Base-by-base conservation (phyloP, 2,329 filamentous ascomycete species). In the Epichloe uncinata region DNA sequence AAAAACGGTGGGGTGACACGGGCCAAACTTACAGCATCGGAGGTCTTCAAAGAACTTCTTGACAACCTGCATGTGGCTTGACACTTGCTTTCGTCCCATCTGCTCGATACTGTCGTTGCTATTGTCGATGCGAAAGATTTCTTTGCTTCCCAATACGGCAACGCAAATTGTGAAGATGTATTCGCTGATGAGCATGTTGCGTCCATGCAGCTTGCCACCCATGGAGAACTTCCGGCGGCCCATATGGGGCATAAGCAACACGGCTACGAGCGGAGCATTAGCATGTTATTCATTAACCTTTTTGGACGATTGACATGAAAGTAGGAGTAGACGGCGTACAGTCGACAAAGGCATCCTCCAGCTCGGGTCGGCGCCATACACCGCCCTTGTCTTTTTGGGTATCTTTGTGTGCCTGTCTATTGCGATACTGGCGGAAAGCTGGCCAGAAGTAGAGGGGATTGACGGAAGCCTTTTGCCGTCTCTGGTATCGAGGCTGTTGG, bases 141-240 rank as follows among this genome's bases (percentile, higher is more conserved):
- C 66, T 51, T 69, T 69, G 63, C 65, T 68, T 9, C 66, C 66
- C 3, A 69, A 60, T 8, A 69, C 35, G 3, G 62, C 63, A 48
- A 69, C 58, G 42, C 66, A 69, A 49, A 69, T 64, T 47, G 63
- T 61, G 50, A 69, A 84, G 42, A 85, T 73, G 63, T 84, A 85
- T 63, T 82, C 79, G 58, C 74, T 77, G 58, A 85, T 84, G 50
- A 85, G 71, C 74, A 84, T 82, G 65, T 85, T 85, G 45, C 82
- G 77, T 4, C 82, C 81, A 56, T 81, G 78, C 38, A 78, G 75
- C 60, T 80, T 77, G 36, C 77, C 74, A 54, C 75, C 74, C 66
- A 81, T 81, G 52, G 75, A 79, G 60, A 80, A 82, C 66, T 85
- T 85, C 58, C 78, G 75, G 47, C 80, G 73, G 34, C 79, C 79